phyloP scores from a whole-genome alignment of 139 green algal genomes.

The Ulvella scutata region DNA sequence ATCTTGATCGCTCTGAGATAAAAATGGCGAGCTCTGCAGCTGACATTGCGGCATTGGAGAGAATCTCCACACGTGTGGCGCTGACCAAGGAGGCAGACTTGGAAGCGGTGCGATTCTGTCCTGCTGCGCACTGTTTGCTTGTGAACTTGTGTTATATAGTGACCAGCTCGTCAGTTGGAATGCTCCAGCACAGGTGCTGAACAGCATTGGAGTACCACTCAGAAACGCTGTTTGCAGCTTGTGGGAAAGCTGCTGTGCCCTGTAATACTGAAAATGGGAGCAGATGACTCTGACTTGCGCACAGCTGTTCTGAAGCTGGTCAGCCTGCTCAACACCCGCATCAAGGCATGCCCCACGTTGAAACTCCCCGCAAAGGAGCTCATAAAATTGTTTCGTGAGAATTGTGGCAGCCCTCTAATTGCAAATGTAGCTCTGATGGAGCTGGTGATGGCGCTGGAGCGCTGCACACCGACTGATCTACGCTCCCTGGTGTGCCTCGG shows the following conservation, averaged over 20 bases:
- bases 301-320: neutral
- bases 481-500: neutral
- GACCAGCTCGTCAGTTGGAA: neutral
- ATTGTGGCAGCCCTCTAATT: neutral
- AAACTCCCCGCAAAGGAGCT: neutral
- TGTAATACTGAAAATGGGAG: neutral
- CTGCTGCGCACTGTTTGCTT: neutral
- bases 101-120: neutral
- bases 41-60: neutral
- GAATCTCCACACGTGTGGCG: neutral
- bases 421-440: neutral
- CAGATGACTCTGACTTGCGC: neutral
- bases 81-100: neutral
- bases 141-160: neutral
- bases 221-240: neutral
- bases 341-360: neutral
- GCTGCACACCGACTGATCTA: neutral
- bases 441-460: neutral
- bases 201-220: neutral
- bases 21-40: no score
- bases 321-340: neutral
- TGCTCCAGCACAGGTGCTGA: neutral
- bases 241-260: neutral
- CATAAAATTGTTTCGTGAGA: neutral
- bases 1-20: no score